Base-by-base conservation (phyloP, 2,329 filamentous ascomycete species). In the Rhynchosporium agropyri region DNA sequence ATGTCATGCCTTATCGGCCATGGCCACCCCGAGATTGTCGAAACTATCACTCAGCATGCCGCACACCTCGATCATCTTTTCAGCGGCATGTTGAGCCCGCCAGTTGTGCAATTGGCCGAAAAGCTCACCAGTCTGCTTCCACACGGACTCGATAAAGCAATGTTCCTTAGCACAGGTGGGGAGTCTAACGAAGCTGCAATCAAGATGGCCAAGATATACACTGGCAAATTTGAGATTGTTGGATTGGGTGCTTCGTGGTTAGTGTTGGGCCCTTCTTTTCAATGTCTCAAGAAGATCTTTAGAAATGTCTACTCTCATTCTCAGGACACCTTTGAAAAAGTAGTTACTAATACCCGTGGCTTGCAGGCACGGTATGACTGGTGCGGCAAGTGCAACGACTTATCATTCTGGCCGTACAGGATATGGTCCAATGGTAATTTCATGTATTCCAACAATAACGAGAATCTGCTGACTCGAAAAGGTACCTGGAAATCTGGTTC, bases 191-290 rank as follows among this genome's bases (percentile, higher is more conserved):
- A 89, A 67, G 84, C 84, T 3, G 86, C 86, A 2, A 85, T 89
- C 62, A 84, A 85, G 62, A 79, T 89, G 67, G 86, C 86, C 3
- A 89, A 89, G 68, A 74, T 79, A 9, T 86, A 81, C 69, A 89
- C 86, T 0, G 84, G 85, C 0, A 88, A 86, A 58, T 89, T 85
- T 68, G 85, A 89, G 71, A 80, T 89, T 57, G 83, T 89, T 4
- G 86, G 79, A 0, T 77, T 89, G 58, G 79, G 79, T 0, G 81
- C 81, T 0, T 84, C 81, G 40, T 89, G 81, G 33, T 36, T 6
- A 5, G 33, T 36, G 9, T 6, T 36, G 9, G 33, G 6, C 6
- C 33, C 33, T 36, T 36, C 9, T 36, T 6, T 10, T 10, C 9
- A 36, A 36, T 36, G 5, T 10, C 33, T 36, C 33, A 36, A 36